Conservation (phyloP, 352 stramenopile genomes). For the Thalassiosira delicatula region DNA sequence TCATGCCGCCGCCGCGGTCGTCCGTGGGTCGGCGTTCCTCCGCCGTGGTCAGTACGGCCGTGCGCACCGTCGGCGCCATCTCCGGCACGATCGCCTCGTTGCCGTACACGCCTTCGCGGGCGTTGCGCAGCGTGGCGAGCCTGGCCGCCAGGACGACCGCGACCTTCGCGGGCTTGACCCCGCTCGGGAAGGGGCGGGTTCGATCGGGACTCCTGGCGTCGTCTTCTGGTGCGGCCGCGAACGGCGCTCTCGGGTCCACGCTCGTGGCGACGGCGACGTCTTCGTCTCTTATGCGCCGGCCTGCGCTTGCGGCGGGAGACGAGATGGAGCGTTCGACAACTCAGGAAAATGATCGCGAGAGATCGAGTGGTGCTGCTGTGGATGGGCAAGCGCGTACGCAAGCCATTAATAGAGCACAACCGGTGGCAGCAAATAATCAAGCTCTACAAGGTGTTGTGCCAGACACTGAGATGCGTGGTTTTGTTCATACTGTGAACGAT, state of each 20-base stretch:
- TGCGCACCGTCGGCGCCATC: constrained; percentile 16
- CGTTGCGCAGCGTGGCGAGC: constrained; percentile 10
- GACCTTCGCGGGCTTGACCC: constrained; percentile 12
- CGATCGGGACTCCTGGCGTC: neutral
- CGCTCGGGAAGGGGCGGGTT: constrained; percentile 21
- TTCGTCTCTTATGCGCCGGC: neutral
- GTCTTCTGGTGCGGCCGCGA: no score
- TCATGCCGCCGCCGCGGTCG: neutral
- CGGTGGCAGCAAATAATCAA: no score
- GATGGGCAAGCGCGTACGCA: no score
- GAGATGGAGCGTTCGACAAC: no score
- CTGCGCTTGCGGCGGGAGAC: constrained; percentile 11
- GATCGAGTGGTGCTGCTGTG: no score
- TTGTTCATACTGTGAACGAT: no score
- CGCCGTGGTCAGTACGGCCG: neutral
- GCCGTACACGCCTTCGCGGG: constrained; percentile 14
- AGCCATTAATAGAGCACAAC: no score
- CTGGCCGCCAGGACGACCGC: constrained; percentile 15
- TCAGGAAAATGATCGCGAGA: no score
- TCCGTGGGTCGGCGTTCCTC: neutral
- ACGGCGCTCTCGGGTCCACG: neutral
- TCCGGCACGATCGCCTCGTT: constrained; percentile 20
- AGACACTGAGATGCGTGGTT: no score
- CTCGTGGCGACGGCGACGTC: neutral
- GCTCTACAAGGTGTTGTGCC: no score